Percentiles rank a stretch among this genome's conserved stretches.
Evolutionary conservation across 768 basidiomycete species (phyloP).

Genomic region (Rhodotorula kratochvilovae): DNA sequence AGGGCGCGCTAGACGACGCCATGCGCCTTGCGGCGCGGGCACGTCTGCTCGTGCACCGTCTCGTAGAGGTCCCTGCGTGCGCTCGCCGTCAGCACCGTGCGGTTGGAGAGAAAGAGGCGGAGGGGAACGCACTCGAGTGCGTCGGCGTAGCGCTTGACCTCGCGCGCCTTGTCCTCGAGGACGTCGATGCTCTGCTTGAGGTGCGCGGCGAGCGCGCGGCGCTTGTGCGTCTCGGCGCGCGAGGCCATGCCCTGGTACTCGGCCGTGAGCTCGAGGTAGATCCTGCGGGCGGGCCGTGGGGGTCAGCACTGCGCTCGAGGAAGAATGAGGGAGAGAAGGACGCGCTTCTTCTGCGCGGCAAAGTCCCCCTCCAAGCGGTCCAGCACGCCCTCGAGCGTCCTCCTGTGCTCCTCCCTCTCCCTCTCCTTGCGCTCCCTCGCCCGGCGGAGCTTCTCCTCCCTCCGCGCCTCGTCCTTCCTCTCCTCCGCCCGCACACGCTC

Average conservation of each 20-base stretch:
- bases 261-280: slow-evolving; percentile 84
- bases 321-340: slow-evolving; percentile 11
- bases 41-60: not conserved
- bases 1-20: not conserved
- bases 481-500: not conserved
- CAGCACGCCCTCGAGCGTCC: slow-evolving; percentile 58
- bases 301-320: too few species aligned
- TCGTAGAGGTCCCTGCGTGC: slow-evolving; percentile 2
- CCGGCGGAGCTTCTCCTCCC: slow-evolving; percentile 17
- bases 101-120: not conserved
- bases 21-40: slow-evolving; percentile 1
- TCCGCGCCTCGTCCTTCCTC: slow-evolving; percentile 16
- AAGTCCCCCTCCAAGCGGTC: slow-evolving; percentile 92
- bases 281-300: slow-evolving; percentile 52
- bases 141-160: slow-evolving; percentile 31
- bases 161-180: slow-evolving; percentile 66
- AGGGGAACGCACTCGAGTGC: slow-evolving; percentile 18
- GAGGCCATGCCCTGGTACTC: slow-evolving; percentile 89
- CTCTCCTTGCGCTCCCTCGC: slow-evolving; percentile 10
- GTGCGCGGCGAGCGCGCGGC: slow-evolving; percentile 81
- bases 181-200: slow-evolving; percentile 85
- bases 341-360: slow-evolving; percentile 85
- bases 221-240: slow-evolving; percentile 69
- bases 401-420: slow-evolving; percentile 15
- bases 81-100: too few species aligned